Percentiles rank a stretch among this genome's conserved stretches.
These are phyloP conservation scores for Chlorella sp. DNA, from an alignment of 139 green algal genomes.

Conservation along the genomic window DNA sequence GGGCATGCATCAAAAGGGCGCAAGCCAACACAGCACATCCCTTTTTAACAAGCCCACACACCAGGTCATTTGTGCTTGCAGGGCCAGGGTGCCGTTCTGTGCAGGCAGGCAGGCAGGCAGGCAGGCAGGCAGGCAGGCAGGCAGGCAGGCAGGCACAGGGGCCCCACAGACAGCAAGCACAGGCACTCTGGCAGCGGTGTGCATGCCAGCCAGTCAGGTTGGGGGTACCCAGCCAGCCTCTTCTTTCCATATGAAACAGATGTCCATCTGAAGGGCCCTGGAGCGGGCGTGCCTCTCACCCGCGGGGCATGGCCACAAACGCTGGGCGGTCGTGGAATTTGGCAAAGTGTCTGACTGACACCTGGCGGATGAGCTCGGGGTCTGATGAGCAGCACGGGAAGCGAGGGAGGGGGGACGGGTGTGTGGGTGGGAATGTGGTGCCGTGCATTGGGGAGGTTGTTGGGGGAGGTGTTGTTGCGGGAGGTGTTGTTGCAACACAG, in stretches of 20 bases:
- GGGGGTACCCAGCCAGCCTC: too few species aligned
- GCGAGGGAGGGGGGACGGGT: background rate
- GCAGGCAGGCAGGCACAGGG: background rate
- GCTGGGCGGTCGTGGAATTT: conserved; percentile 8
- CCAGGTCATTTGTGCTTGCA: too few species aligned
- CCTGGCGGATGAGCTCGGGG: conserved; percentile 22
- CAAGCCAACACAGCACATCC: too few species aligned
- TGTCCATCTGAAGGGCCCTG: background rate
- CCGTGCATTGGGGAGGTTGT: background rate
- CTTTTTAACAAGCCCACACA: too few species aligned
- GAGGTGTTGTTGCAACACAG: too few species aligned
- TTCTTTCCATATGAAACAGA: background rate
- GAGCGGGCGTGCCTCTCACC: background rate
- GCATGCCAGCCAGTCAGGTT: too few species aligned
- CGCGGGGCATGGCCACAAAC: background rate
- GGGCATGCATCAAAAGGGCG: too few species aligned
- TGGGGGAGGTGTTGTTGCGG: background rate
- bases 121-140: background rate
- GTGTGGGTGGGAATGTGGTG: too few species aligned
- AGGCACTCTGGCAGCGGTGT: too few species aligned
- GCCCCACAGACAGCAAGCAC: background rate
- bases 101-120: background rate
- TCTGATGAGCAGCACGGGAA: conserved; percentile 12
- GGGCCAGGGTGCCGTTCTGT: background rate
- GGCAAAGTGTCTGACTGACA: conserved; percentile 14